A percentile compares a stretch with the other conserved stretches of the same genome.
Conservation (phyloP, 225 moss, liverwort and hornwort species). For the Physcomitrium patens region DNA sequence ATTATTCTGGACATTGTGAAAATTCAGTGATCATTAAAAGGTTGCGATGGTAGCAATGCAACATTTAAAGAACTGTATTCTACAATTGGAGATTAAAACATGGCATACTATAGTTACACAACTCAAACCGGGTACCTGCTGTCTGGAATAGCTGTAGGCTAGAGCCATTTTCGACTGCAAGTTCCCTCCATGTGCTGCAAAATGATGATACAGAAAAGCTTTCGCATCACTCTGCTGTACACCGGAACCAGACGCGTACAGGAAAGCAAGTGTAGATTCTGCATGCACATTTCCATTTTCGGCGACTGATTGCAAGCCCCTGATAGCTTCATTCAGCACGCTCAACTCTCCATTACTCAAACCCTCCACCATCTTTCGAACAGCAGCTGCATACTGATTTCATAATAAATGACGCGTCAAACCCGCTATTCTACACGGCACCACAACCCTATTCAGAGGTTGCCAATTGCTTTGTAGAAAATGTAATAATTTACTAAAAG, state of each 20-base stretch:
- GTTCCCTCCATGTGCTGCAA: constrained; percentile 65
- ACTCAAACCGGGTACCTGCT: constrained; percentile 43
- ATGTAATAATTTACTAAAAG: background rate
- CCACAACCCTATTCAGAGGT: background rate
- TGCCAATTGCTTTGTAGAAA: constrained; percentile 10
- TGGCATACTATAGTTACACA: constrained; percentile 9
- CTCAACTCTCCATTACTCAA: constrained; percentile 50
- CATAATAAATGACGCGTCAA: constrained; percentile 40
- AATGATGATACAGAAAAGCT: constrained; percentile 65
- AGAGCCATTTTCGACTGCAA: constrained; percentile 74
- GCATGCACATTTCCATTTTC: constrained; percentile 61
- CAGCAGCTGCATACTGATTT: constrained; percentile 54
- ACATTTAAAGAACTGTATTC: background rate
- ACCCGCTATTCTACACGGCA: constrained; percentile 2
- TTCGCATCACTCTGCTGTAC: constrained; percentile 59
- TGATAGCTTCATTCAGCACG: constrained; percentile 55
- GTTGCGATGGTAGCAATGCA: background rate
- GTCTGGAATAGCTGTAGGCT: constrained; percentile 71
- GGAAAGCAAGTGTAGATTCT: constrained; percentile 68
- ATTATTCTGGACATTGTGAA: background rate
- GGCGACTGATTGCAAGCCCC: constrained; percentile 44
- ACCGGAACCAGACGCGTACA: constrained; percentile 55
- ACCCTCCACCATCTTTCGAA: constrained; percentile 61
- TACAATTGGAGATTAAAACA: background rate
- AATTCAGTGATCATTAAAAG: constrained; percentile 6